Evolutionary conservation across 306 rosid species (phyloP), one percentile per base, ranked within the genome.

Genomic region (Arachis hypogaea): DNA sequence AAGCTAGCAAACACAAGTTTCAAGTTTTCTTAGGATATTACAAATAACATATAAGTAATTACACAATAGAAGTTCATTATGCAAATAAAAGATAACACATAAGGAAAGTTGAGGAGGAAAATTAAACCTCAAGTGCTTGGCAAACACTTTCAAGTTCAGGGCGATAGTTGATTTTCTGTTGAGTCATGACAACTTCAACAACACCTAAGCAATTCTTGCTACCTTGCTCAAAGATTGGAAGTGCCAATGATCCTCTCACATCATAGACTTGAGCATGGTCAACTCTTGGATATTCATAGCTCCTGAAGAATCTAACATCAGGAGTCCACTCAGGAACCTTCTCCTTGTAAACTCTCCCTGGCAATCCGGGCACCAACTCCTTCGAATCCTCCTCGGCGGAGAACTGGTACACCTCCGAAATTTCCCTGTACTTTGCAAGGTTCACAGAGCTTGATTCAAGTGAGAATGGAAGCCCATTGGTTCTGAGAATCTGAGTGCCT

Each of bases 321-420:
- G 99, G 99, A 59, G 96, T 92, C 99, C 99, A 95, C 83, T 95
- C 99, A 38, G 98, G 98, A 81, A 90, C 89, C 90, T 78, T 86
- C 11, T 85, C 82, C 12, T 69, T 67, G 65, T 83, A 95, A n/a
- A 92, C 99, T 66, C 99, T 79, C 57, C 99, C 92, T 0, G 98
- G 99, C 85, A 95, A 80, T 14, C 99, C 99, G 18, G 49, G 43
- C 58, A 78, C 65, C 71, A 84, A 61, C 54, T 78, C 89, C 78
- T 82, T 70, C 9, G 88, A 82, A 54, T 81, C 87, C 38, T 81
- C 88, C 56, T 86, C 97, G 4, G 85, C 86, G 43, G 93, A 79
- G 80, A 95, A 95, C 40, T 82, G 74, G 66, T 67, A 95, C 7
- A 29, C 74, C 61, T 52, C 80, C 51, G 99, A 95, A 41, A 92